Evolutionary conservation across 176 grass and related monocot genomes (phyloP), one percentile per base, ranked within the genome.

Genomic region (Oryza rufipogon): DNA sequence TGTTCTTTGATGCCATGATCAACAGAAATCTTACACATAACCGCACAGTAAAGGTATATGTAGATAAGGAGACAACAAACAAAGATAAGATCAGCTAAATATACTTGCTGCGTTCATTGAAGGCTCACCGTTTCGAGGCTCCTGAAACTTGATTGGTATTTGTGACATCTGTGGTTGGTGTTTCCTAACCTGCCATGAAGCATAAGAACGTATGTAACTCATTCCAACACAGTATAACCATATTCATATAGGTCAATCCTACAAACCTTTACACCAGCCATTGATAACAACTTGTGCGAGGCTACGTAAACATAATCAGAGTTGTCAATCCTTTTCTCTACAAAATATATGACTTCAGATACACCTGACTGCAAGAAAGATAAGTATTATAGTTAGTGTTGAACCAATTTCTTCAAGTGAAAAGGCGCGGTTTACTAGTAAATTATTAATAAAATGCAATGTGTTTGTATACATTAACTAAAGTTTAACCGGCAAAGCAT

Each of bases 341-440:
- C 88, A 81, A 95, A 99, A 81, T 99, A 95, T 79, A 99, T 96
- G 73, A 99, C 96, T 89, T 99, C 96, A 64, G 96, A 96, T 52
- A 99, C 93, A 16, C 91, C 93, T 60, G 96, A 96, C 96, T 99
- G 88, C 16, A 92, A 93, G 42, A 89, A 90, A 66, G 20, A 93
- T 9, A 39, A 69, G 69, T n/a, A 84, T 72, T 16, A 8, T 75
- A 22, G 66, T 79, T 83, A 90, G 32, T 69, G 68, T 5, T 73
- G 42, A 25, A 25, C 4, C 20, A 47, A 41, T 19, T 34, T 13
- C 46, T 70, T 61, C 2, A 0, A 84, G n/a, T 54, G 51, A 26
- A n/a, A 44, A 10, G 4, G 36, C 34, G 36, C 11, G 32, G 47
- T 22, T 26, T 76, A 60, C 60, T 16, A 74, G 45, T 48, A 77